Evolutionary conservation across 345 rosid genomes (phyloP), one percentile per base, ranked within the genome.

Genomic region (Rubroshorea leprosula): DNA sequence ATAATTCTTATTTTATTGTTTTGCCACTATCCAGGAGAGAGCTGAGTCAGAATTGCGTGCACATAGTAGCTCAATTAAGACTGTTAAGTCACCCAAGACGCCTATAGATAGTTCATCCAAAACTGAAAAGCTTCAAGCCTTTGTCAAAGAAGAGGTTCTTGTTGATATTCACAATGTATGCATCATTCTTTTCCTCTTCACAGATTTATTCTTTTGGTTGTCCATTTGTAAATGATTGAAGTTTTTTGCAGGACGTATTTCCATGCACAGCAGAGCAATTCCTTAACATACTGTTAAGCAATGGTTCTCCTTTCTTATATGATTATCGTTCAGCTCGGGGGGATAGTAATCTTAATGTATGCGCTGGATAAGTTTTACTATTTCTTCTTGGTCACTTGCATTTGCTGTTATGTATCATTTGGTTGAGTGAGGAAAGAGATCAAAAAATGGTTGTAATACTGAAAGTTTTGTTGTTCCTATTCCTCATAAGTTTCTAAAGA

Each of bases 21-120:
- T 61, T 75, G 38, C 50, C 44, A 60, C 35, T 48, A 11, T 77
- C 51, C 71, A 93, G 99, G 99, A 87, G 70, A 78, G 71, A 65
- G 91, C 82, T 55, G 90, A 87, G 51, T 93, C 96, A 43, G 96
- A 82, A 35, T 68, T 93, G 43, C 96, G 97, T 74, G 99, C 99
- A 38, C 86, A 84, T 45, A 89, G 99, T 74, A 89, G 91, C 69
- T 93, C 99, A 57, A 64, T 85, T 55, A 85, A 68, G 74, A 72
- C 74, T 69, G 68, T 62, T 4, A 44, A 44, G 52, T 78, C 64
- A 62, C 59, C 63, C 46, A 71, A 71, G 64, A 60, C 66, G 61
- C 84, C 78, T 21, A 80, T 79, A 68, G 88, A 80, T 57, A 72
- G 51, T 69, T 72, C 65, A 49, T 61, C 74, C 24, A 76, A 71